Evolutionary conservation across 2,329 filamentous ascomycete genomes (phyloP).

Genomic region (Fusarium nematophilum): DNA sequence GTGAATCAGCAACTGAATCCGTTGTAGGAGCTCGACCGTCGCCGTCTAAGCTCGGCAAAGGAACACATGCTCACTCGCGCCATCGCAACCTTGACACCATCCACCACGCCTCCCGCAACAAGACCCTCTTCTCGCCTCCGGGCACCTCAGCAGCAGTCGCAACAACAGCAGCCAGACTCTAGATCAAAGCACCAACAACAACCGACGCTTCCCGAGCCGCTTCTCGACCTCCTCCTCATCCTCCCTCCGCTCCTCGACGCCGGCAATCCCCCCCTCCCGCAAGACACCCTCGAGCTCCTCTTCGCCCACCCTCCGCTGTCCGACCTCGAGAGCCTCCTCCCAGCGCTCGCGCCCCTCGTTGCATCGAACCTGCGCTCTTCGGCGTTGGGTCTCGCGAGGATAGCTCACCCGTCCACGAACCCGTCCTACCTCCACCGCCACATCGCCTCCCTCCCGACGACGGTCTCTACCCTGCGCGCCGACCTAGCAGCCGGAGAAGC

Average conservation of each 20-base stretch:
- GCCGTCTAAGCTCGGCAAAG: constrained; percentile 61
- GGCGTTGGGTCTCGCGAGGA: constrained; percentile 61
- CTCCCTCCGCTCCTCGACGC: constrained; percentile 61
- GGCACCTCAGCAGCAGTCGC: constrained; percentile 17
- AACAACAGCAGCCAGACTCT: constrained; percentile 35
- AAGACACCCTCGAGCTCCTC: constrained; percentile 55
- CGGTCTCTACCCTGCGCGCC: constrained; percentile 52
- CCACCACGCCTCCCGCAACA: constrained; percentile 38
- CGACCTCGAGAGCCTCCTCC: constrained; percentile 60
- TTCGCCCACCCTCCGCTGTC: constrained; percentile 63
- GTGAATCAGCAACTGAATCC: neutral
- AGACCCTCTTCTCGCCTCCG: constrained; percentile 43
- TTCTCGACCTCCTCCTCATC: constrained; percentile 66
- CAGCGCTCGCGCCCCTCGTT: constrained; percentile 59
- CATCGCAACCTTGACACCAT: constrained; percentile 58
- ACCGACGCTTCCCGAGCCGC: constrained; percentile 53
- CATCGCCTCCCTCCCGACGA: constrained; percentile 60
- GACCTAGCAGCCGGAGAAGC: constrained; percentile 46
- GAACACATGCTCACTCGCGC: constrained; percentile 63
- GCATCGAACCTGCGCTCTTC: constrained; percentile 62
- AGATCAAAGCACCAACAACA: constrained; percentile 32
- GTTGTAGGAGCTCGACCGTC: constrained; percentile 59
- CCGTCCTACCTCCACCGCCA: constrained; percentile 68
- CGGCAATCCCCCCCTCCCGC: constrained; percentile 47
- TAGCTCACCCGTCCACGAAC: constrained; percentile 62